Base-by-base conservation (phyloP, 495 filamentous ascomycete genomes). In the Penicillium cataractarum region DNA sequence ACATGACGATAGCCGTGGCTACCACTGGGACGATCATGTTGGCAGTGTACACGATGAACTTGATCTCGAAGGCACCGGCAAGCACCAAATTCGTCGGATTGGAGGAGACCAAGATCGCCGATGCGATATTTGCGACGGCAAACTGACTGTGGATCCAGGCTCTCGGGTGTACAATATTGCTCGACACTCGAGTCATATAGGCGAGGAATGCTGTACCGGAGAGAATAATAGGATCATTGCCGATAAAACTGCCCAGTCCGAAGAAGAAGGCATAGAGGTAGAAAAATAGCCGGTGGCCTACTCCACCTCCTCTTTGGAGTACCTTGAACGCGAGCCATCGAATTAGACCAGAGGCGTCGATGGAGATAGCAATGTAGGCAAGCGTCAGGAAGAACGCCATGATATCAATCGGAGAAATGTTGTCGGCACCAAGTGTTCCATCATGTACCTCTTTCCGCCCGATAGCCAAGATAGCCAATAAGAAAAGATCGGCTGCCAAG, bases 61-160 rank as follows among this genome's bases (percentile, higher is more conserved):
- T 86, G 73, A 90, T 87, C 3, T 83, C 61, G 69, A 89, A 90
- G 24, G 87, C 87, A 4, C 86, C 86, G 7, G 87, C 85, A 2
- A 90, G 80, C n/a, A 90, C 87, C 7, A 90, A 82, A 58, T 90
- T 90, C 9, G 87, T 90, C 3, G 87, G 87, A 58, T 90, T 90
- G 8, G 87, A 89, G 2, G 87, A 89, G 6, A 90, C 87, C 27
- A 90, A 76, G 56, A 89, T 87, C 12, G 87, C 86, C 3, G 87
- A 89, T 22, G 82, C 84, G 60, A 89, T 86, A 60, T 90, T 90
- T 31, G 87, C 86, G 2, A 88, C 70, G 12, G 87, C 83, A 61
- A 89, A 90, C 63, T 90, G 87, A n/a, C 82, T 82, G 62, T 83
- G 82, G 33, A 90, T 89, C 87, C 87, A 90, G 0, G 87, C 87